Evolutionary conservation across 2,329 filamentous ascomycete genomes (phyloP).

Genomic region (Epicoccum nigrum): DNA sequence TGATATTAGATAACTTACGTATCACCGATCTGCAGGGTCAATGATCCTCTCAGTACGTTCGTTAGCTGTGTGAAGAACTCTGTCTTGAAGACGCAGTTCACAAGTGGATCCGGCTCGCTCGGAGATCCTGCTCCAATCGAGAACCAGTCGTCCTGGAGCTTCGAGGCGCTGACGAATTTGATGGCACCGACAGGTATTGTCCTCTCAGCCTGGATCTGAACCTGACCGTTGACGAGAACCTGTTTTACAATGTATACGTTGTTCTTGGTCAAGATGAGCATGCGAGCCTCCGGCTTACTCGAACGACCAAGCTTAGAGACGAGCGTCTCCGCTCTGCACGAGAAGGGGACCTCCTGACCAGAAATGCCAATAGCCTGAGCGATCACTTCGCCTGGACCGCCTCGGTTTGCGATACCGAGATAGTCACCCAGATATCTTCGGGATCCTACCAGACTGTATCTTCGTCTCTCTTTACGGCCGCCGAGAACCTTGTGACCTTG

Average conservation of each 20-base stretch:
- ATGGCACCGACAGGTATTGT: constrained; percentile 84
- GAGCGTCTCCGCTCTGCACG: constrained; percentile 85
- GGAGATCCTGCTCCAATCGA: constrained; percentile 87
- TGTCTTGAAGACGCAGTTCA: constrained; percentile 95
- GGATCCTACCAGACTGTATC: constrained; percentile 90
- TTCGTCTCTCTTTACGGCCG: constrained; percentile 85
- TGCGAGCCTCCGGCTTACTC: constrained; percentile 88
- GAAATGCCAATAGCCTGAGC: constrained; percentile 74
- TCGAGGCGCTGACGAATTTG: constrained; percentile 83
- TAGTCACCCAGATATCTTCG: constrained; percentile 95
- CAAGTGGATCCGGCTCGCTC: constrained; percentile 89
- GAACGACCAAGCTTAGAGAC: constrained; percentile 96
- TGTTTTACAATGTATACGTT: constrained; percentile 91
- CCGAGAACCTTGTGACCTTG: constrained; percentile 82
- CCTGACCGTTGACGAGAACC: constrained; percentile 78
- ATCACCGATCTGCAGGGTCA: constrained; percentile 83
- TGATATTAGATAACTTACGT: constrained; percentile 51
- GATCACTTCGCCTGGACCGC: constrained; percentile 80
- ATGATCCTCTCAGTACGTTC: constrained; percentile 76
- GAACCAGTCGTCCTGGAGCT: constrained; percentile 93
- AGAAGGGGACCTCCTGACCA: constrained; percentile 82
- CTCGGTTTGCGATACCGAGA: constrained; percentile 80
- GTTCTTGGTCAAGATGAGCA: constrained; percentile 80
- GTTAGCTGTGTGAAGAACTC: constrained; percentile 95
- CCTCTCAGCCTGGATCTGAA: constrained; percentile 80